These are phyloP conservation scores for Xerocomus potaroensis DNA, from an alignment of 768 basidiomycete genomes.

Conservation along the genomic window DNA sequence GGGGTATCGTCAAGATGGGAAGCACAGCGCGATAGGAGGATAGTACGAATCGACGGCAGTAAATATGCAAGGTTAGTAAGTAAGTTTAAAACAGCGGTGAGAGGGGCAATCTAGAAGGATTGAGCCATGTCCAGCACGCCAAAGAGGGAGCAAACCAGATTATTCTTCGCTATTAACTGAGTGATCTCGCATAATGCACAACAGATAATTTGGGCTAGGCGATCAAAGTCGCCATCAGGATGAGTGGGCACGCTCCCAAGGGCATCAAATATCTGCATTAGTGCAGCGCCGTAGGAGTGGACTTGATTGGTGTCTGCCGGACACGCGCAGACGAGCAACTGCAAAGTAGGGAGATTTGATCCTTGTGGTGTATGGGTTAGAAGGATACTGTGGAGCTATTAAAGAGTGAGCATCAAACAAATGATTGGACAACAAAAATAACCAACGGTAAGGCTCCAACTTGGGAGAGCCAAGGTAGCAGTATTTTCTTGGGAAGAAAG, in stretches of 20 bases:
- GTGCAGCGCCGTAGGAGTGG: slow-evolving; percentile 39
- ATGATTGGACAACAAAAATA: not conserved
- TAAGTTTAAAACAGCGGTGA: slow-evolving; percentile 53
- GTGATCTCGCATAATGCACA: slow-evolving; percentile 39
- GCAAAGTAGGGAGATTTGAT: slow-evolving; percentile 44
- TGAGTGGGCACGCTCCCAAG: slow-evolving; percentile 25
- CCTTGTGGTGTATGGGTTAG: slow-evolving; percentile 48
- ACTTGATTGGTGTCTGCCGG: slow-evolving; percentile 23
- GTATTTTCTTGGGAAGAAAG: slow-evolving; percentile 27
- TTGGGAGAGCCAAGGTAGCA: slow-evolving; percentile 38
- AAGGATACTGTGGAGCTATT: slow-evolving; percentile 57
- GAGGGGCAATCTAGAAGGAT: slow-evolving; percentile 37
- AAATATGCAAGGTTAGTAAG: slow-evolving; percentile 42
- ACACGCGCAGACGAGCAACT: slow-evolving; percentile 43
- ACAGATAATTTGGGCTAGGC: slow-evolving; percentile 28
- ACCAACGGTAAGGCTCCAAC: slow-evolving; percentile 56
- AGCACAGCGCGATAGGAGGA: slow-evolving; percentile 32
- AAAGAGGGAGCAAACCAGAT: slow-evolving; percentile 37
- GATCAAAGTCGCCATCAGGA: slow-evolving; percentile 16
- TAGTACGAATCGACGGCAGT: slow-evolving; percentile 44
- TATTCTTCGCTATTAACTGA: slow-evolving; percentile 31
- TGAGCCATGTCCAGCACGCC: slow-evolving; percentile 5
- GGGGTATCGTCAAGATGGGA: slow-evolving; percentile 26
- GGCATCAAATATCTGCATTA: slow-evolving; percentile 34
- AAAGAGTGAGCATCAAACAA: slow-evolving; percentile 3